Evolutionary conservation across 768 basidiomycete species (phyloP).

Genomic region (Mycena rebaudengoi): DNA sequence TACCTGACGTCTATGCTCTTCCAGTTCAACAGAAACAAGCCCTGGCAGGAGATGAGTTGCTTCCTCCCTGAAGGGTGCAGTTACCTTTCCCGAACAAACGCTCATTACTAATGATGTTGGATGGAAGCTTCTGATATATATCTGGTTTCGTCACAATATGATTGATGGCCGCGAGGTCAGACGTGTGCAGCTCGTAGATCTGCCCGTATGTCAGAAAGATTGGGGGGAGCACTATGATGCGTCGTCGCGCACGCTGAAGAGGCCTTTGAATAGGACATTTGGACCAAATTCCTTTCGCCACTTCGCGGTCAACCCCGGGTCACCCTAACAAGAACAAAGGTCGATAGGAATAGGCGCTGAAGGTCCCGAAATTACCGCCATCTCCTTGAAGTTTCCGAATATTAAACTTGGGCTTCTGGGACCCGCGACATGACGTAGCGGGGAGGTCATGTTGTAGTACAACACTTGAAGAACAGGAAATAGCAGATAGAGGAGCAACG

Average conservation of each 20-base stretch:
- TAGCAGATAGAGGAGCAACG: not conserved
- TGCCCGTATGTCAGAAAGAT: slow-evolving; percentile 19
- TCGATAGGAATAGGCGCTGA: not conserved
- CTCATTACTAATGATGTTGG: not conserved
- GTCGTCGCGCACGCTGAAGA: slow-evolving; percentile 18
- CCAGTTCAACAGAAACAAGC: slow-evolving; percentile 46
- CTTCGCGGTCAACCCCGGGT: not conserved
- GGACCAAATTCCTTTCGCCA: slow-evolving; percentile 13
- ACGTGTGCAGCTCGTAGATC: slow-evolving; percentile 49
- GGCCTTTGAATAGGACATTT: slow-evolving; percentile 4
- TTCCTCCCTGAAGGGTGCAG: not conserved
- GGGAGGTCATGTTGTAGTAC: slow-evolving; percentile 28
- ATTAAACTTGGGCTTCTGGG: slow-evolving; percentile 43
- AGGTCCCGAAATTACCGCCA: slow-evolving; percentile 22
- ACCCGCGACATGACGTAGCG: slow-evolving; percentile 45
- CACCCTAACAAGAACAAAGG: not conserved
- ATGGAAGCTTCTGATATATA: slow-evolving; percentile 46
- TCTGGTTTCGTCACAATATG: slow-evolving; percentile 55
- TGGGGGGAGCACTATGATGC: too few species aligned
- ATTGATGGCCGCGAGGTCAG: slow-evolving; percentile 55
- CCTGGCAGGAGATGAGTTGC: slow-evolving; percentile 29
- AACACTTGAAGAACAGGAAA: not conserved
- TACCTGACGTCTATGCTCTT: slow-evolving; percentile 50
- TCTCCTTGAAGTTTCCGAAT: slow-evolving; percentile 43
- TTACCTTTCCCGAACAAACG: not conserved